A percentile compares a stretch with the other conserved stretches of the same genome.
phyloP scores from a whole-genome alignment of 768 basidiomycete species.

The Hericium rajendrae region DNA sequence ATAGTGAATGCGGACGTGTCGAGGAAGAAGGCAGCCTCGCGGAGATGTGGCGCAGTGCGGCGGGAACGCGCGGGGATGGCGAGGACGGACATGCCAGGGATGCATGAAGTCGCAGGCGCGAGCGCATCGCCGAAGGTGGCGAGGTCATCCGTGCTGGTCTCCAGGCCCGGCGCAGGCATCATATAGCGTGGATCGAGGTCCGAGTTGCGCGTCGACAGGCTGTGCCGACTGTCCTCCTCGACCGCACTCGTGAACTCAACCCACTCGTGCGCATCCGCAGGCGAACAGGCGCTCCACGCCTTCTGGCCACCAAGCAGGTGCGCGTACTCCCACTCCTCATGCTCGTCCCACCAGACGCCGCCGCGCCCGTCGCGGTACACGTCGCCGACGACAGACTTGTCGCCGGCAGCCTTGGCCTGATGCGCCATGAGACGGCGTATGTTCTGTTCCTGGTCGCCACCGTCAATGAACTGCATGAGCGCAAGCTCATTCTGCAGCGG shows the following conservation, averaged over 20 bases:
- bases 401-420: constrained; percentile 21
- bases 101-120: background rate
- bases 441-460: constrained; percentile 48
- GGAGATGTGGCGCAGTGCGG: background rate
- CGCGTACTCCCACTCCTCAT: constrained; percentile 61
- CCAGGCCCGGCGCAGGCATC: background rate
- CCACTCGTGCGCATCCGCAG: background rate
- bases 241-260: background rate
- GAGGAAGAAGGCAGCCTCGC: background rate
- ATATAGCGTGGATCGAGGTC: background rate
- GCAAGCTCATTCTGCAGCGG: constrained; percentile 59
- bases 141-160: background rate
- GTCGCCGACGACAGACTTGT: constrained; percentile 17
- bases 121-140: background rate
- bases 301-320: constrained; percentile 38
- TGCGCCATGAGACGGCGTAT: constrained; percentile 31
- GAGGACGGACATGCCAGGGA: constrained; percentile 3
- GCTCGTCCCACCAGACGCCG: constrained; percentile 61
- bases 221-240: background rate
- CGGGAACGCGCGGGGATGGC: constrained; percentile 8
- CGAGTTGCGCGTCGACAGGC: background rate
- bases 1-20: background rate
- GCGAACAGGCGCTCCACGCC: background rate
- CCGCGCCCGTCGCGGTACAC: constrained; percentile 54
- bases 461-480: constrained; percentile 60